Base-by-base conservation (phyloP, 2,329 filamentous ascomycete species). In the Albifimbria verrucaria region DNA sequence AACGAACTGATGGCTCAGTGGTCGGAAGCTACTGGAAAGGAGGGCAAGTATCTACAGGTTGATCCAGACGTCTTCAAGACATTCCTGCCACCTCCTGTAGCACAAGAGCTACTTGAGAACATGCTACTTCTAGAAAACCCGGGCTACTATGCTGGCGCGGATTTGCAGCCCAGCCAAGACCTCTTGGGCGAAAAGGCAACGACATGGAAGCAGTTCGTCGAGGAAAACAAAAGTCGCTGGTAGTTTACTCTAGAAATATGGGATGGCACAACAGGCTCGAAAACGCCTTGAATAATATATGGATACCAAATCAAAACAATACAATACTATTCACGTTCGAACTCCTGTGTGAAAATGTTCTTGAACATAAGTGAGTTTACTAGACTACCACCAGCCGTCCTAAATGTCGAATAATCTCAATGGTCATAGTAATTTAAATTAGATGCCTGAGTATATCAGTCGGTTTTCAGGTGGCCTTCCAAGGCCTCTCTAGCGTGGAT, bases 51-150 rank as follows among this genome's bases (percentile, higher is more conserved):
- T 49, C 56, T 56, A 3, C 60, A 71, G 32, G 54, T 74, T 4
- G 55, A 69, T 1, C 58, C 65, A 2, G 68, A 74, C 0, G 53
- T 57, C 1, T 77, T 69, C 56, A 70, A 71, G 56, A 63, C 65
- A 1, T 70, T 68, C 51, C 49, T 75, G 11, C 60, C 65, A 2
- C 46, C 57, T 1, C 11, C 56, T 4, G 26, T 65, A 7, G 63
- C 65, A 1, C 57, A 69, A 49, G 74, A 77, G 55, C 46, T 77
- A 57, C 52, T 72, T 12, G 73, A 77, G 62, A 77, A 74, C 52
- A 68, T 74, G 63, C 57, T 68, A n/a, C 61, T 77, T 7, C 54
- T 76, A n/a, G 64, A 70, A 25, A 68, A 71, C 18, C 72, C 69
- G 4, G 73, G 73, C 1, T 77, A 76, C 56, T 77, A 71, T 28